A percentile compares a stretch with the other conserved stretches of the same genome.
These are phyloP conservation scores for Candida sp. DNA, from an alignment of 1,139 yeast species.

Conservation along the genomic window DNA sequence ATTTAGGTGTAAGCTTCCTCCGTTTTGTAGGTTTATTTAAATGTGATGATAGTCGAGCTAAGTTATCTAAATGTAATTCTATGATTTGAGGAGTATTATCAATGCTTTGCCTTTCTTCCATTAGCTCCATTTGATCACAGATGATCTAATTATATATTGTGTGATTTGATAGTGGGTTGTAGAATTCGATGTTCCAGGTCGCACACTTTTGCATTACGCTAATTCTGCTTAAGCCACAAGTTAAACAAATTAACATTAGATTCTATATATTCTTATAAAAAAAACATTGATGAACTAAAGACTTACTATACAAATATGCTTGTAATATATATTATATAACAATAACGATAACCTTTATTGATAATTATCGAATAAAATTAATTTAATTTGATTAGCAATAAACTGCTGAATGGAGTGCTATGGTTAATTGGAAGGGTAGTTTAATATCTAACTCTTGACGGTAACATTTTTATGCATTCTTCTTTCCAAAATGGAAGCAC, in stretches of 20 bases:
- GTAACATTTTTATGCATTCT: constrained; percentile 41
- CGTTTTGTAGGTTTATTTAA: not conserved
- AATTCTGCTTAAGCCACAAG: not conserved
- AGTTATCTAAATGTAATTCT: not conserved
- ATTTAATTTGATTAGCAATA: not conserved
- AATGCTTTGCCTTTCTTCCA: not conserved
- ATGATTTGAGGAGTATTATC: not conserved
- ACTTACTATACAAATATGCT: not conserved
- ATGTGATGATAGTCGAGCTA: not conserved
- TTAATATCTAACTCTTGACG: not conserved
- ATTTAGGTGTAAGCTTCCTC: not conserved
- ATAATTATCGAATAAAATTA: too few species aligned
- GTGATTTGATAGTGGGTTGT: not conserved
- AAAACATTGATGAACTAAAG: not conserved
- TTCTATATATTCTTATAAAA: not conserved
- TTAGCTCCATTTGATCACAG: not conserved
- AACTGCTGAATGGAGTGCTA: not conserved
- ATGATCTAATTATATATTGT: not conserved
- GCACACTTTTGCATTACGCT: not conserved
- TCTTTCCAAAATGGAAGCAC: constrained; percentile 80
- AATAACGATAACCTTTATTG: not conserved
- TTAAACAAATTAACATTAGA: not conserved
- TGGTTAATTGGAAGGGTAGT: too few species aligned
- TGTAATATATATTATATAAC: not conserved
- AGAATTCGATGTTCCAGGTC: not conserved